Evolutionary conservation across 345 rosid species (phyloP).

Genomic region (Populus nigra): DNA sequence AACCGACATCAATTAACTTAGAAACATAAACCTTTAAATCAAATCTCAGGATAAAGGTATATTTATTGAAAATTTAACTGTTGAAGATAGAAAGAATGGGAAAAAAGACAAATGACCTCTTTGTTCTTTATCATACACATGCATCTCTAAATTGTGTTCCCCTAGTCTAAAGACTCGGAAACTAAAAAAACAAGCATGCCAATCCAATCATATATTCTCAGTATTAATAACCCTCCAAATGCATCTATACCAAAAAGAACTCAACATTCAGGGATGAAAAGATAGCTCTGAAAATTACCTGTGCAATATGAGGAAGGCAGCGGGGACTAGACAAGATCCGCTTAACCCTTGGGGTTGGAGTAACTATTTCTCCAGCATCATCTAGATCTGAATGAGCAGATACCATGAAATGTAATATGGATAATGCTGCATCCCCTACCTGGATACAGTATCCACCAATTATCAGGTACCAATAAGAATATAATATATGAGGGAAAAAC

Average conservation of each 20-base stretch:
- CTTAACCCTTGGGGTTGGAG: conserved; percentile 98
- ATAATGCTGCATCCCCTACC: conserved; percentile 95
- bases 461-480: conserved; percentile 4
- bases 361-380: conserved; percentile 99
- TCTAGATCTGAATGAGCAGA: conserved; percentile 98
- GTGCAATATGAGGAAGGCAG: conserved; percentile 97
- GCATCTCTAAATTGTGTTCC: not conserved
- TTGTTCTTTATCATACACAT: not conserved
- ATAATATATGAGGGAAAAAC: not conserved
- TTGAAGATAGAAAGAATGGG: not conserved
- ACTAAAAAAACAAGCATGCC: not conserved
- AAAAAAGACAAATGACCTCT: not conserved
- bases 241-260: not conserved
- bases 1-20: not conserved
- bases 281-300: conserved; percentile 44
- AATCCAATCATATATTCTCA: conserved; percentile 5
- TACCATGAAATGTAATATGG: conserved; percentile 95
- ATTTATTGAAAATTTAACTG: not conserved
- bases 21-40: not conserved
- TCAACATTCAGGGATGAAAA: not conserved
- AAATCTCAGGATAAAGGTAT: not conserved
- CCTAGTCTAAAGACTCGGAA: not conserved
- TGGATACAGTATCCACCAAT: conserved; percentile 30
- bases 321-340: conserved; percentile 91
- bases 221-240: not conserved